Conservation (phyloP, 164 flowering plant genomes). For the Kalanchoe fedtschenkoi region DNA sequence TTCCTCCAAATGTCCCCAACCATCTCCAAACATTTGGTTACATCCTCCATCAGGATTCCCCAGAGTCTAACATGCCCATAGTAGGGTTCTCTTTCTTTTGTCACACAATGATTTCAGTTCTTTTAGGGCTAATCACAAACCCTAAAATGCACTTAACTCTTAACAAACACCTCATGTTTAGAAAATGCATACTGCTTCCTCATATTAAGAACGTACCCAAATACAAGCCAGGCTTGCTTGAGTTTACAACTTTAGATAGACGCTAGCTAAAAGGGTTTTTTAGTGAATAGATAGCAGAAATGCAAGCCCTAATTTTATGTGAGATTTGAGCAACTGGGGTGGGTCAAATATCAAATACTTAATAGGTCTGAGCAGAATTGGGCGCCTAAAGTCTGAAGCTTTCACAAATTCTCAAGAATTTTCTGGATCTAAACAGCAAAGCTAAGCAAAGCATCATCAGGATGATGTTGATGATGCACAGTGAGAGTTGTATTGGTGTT, state of each 20-base stretch:
- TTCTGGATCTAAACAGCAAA: slow-evolving; percentile 3
- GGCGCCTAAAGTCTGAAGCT: slow-evolving; percentile 6
- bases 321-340: not conserved
- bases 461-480: too few species aligned
- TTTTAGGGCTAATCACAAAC: not conserved
- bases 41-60: not conserved
- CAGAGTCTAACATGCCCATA: slow-evolving; percentile 17
- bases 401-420: slow-evolving; percentile 8
- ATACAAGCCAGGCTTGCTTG: not conserved
- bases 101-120: not conserved
- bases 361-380: slow-evolving; percentile 7
- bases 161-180: not conserved
- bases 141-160: not conserved
- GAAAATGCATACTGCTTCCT: too few species aligned
- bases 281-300: not conserved
- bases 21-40: slow-evolving; percentile 1
- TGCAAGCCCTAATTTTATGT: not conserved
- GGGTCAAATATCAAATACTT: not conserved
- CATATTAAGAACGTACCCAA: too few species aligned
- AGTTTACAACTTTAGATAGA: not conserved
- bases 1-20: slow-evolving; percentile 3
- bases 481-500: too few species aligned
- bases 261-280: not conserved
- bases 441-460: not conserved
- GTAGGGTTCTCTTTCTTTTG: slow-evolving; percentile 15